phyloP scores from a whole-genome alignment of 2,329 filamentous ascomycete genomes.

The Curvularia hawaiiensis region DNA sequence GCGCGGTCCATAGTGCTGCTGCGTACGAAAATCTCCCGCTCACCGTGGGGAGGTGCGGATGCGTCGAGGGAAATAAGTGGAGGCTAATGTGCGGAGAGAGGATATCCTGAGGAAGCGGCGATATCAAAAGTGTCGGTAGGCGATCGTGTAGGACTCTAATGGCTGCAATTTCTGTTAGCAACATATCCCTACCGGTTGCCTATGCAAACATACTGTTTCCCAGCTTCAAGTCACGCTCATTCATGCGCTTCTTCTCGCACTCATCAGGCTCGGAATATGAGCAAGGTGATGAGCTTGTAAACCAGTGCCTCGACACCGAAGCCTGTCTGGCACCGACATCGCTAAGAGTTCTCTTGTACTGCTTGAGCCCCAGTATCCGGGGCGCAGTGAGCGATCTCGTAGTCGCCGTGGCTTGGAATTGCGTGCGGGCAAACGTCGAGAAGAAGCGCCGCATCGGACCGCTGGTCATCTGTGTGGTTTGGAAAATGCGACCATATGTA shows the following conservation, averaged over 20 bases:
- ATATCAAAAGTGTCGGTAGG: constrained; percentile 64
- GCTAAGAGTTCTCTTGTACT: constrained; percentile 42
- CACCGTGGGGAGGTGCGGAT: constrained; percentile 89
- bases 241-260: constrained; percentile 56
- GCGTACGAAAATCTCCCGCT: constrained; percentile 89
- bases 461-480: constrained; percentile 47
- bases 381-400: constrained; percentile 31
- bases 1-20: constrained; percentile 93
- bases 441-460: constrained; percentile 56
- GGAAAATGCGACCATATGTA: constrained; percentile 38
- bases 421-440: constrained; percentile 49
- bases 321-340: constrained; percentile 39
- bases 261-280: constrained; percentile 29
- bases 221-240: constrained; percentile 65
- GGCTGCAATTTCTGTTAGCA: constrained; percentile 49
- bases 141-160: constrained; percentile 66
- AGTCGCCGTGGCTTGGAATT: constrained; percentile 24
- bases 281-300: constrained; percentile 49
- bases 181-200: background rate
- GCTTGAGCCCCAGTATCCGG: constrained; percentile 39
- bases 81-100: constrained; percentile 66
- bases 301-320: constrained; percentile 50
- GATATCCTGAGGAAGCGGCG: constrained; percentile 65
- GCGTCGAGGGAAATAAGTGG: constrained; percentile 72
- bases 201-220: constrained; percentile 60